Evolutionary conservation across 768 basidiomycete genomes (phyloP), one percentile per base, ranked within the genome.

Genomic region (Agrocybe pediades): DNA sequence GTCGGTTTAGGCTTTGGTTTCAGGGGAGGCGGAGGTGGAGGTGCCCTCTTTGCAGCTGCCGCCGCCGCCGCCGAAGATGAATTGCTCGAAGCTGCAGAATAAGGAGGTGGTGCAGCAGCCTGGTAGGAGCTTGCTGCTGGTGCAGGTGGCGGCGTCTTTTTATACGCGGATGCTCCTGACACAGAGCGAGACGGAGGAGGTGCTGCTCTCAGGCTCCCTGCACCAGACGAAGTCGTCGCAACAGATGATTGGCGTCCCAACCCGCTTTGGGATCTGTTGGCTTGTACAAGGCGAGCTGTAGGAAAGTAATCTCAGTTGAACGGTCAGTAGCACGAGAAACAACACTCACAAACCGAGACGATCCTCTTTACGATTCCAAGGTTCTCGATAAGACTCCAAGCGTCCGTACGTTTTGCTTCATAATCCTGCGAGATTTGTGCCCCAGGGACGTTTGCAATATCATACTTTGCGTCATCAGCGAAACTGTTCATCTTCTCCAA

Each of bases 401-500:
- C 84, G 64, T 98, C 94, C 19, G 88, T 88, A n/a, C 92, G 83
- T 55, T 86, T 87, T 52, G 77, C 78, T 65, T 93, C 86, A 69
- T 93, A 98, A 43, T 89, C 86, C 44, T 71, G 70, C 48, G 82
- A 82, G 48, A 97, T 92, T 60, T 93, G 83, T 17, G 85, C 76
- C 6, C 84, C 82, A 21, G 85, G 74, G 17, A 82, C 68, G 53
- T 85, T 88, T 43, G 84, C 68, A 33, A 90, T 72, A 54, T 90
- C 86, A 68, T 88, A 95, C 64, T 89, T 92, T 46, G 81, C 80
- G 46, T 82, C 84, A 55, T 86, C 87, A 1, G 90, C 84, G 64
- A 95, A 98, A 30, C 82, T 81, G 67, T 90, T 89, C 74, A 98
- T 77, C 76, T 95, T 98, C 74, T 99, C 97, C 54, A 97, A 79